Evolutionary conservation across 1,139 yeast species (phyloP).

Genomic region (Pichia sp.): DNA sequence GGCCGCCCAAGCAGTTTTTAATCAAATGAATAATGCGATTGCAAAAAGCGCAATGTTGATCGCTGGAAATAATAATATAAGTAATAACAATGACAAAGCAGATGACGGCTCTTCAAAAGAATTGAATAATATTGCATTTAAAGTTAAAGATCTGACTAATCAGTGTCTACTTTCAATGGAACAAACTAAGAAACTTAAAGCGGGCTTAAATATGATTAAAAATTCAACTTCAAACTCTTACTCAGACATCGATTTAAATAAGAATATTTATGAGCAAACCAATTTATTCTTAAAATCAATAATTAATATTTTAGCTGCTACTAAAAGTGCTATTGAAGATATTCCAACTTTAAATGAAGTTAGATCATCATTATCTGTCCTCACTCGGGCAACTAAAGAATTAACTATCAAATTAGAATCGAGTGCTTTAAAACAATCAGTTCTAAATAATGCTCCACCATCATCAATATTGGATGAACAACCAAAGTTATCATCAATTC

Average conservation of each 20-base stretch:
- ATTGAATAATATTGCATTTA: constrained; percentile 38
- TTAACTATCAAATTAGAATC: constrained; percentile 74
- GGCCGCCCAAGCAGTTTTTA: constrained; percentile 73
- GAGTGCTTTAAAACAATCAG: constrained; percentile 41
- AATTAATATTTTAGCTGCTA: constrained; percentile 74
- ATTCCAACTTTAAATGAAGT: constrained; percentile 75
- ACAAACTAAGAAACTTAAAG: constrained; percentile 60
- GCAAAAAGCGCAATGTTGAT: constrained; percentile 62
- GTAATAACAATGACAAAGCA: constrained; percentile 1
- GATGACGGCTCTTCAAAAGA: neutral
- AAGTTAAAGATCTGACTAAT: constrained; percentile 69
- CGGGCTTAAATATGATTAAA: constrained; percentile 40
- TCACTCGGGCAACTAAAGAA: constrained; percentile 86
- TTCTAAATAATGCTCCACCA: constrained; percentile 17
- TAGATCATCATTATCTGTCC: constrained; percentile 68
- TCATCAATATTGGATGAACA: constrained; percentile 21
- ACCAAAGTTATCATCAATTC: constrained; percentile 30
- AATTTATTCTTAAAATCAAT: constrained; percentile 77
- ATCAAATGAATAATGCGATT: constrained; percentile 72
- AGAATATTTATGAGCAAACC: constrained; percentile 79
- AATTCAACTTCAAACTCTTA: constrained; percentile 35
- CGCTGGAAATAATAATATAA: constrained; percentile 26
- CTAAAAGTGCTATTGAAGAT: constrained; percentile 75
- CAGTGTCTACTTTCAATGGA: constrained; percentile 82
- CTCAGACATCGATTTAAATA: constrained; percentile 51